Conservation (phyloP, 331 rosid species). For the Pyrus hybrid region DNA sequence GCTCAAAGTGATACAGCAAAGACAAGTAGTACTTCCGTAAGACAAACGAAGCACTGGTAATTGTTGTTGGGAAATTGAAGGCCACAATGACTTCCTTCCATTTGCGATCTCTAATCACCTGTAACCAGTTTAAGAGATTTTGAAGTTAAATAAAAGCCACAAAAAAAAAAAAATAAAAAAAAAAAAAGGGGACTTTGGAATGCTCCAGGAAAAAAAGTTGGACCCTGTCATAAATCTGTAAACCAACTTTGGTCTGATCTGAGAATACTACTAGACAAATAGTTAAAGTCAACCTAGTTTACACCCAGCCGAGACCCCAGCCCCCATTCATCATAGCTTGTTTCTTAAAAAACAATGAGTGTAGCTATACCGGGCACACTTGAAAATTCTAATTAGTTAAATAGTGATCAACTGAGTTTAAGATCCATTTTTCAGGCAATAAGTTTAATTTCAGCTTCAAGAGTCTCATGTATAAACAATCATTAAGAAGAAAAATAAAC, state of each 20-base stretch:
- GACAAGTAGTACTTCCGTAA: slow-evolving; percentile 63
- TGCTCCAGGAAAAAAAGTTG: background rate
- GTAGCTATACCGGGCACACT: background rate
- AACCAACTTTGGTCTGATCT: background rate
- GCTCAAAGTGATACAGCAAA: slow-evolving; percentile 81
- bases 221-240: background rate
- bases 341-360: background rate
- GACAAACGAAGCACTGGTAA: slow-evolving; percentile 68
- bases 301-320: background rate
- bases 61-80: slow-evolving; percentile 56
- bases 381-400: background rate
- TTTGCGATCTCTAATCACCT: slow-evolving; percentile 71
- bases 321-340: background rate
- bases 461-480: background rate
- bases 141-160: background rate
- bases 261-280: background rate
- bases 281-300: background rate
- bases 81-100: slow-evolving; percentile 64
- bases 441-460: background rate
- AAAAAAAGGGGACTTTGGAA: background rate
- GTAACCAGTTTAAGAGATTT: slow-evolving; percentile 13
- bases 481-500: background rate
- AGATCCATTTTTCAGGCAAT: background rate
- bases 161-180: too few relatives aligned
- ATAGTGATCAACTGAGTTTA: background rate